These are phyloP conservation scores for Simmondsia chinensis DNA, from an alignment of 148 eudicot species.

Conservation along the genomic window DNA sequence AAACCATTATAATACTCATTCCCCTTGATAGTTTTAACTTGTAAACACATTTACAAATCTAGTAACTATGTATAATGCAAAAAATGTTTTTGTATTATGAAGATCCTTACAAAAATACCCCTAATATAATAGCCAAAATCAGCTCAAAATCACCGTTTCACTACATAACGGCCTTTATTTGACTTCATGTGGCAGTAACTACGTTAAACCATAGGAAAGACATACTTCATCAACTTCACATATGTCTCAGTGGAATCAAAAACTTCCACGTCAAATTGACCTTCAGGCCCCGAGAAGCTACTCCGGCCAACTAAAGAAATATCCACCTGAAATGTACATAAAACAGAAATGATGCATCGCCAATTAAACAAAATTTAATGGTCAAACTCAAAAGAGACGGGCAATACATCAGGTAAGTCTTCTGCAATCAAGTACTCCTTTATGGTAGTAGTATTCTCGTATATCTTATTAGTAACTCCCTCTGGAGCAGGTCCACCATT, in stretches of 20 bases:
- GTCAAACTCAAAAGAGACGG: neutral
- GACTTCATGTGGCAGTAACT: too few species aligned
- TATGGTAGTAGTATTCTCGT: conserved; percentile 76
- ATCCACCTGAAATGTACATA: conserved; percentile 54
- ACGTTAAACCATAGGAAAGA: conserved; percentile 1
- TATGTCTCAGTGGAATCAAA: conserved; percentile 92
- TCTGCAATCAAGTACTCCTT: conserved; percentile 91
- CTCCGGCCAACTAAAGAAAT: conserved; percentile 52
- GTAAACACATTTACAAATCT: too few species aligned
- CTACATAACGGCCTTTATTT: too few species aligned
- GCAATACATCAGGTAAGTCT: conserved; percentile 78
- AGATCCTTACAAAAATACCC: too few species aligned
- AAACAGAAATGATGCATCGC: conserved; percentile 3
- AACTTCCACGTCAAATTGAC: conserved; percentile 86
- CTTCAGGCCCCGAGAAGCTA: conserved; percentile 82
- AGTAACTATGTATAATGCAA: too few species aligned
- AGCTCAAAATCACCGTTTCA: too few species aligned
- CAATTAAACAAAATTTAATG: too few species aligned
- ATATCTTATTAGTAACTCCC: conserved; percentile 84
- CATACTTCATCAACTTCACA: conserved; percentile 92
- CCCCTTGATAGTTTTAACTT: too few species aligned
- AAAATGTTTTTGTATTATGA: too few species aligned
- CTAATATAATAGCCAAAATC: too few species aligned
- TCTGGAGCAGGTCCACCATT: conserved; percentile 99
- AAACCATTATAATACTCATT: too few species aligned